These are phyloP conservation scores for Lepidium sativum DNA, from an alignment of 345 rosid species.

Conservation along the genomic window DNA sequence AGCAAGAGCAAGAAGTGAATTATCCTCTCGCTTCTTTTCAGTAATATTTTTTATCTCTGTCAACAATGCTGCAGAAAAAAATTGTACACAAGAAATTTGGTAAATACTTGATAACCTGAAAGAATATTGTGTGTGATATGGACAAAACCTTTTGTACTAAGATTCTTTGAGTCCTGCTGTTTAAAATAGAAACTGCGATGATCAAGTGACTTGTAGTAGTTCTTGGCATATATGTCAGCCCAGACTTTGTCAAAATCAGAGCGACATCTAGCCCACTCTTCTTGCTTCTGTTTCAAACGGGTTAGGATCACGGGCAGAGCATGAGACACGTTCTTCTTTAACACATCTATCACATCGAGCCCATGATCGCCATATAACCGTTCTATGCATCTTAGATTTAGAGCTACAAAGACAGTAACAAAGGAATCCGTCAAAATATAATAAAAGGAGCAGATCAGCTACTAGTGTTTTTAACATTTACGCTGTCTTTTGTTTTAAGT, in stretches of 20 bases:
- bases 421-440: not conserved
- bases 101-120: not conserved
- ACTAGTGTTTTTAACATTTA: not conserved
- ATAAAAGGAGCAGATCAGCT: not conserved
- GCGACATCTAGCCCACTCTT: constrained; percentile 90
- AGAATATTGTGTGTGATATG: not conserved
- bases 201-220: constrained; percentile 85
- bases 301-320: constrained; percentile 80
- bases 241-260: constrained; percentile 85
- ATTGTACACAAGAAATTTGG: not conserved
- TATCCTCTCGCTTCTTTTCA: constrained; percentile 65
- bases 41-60: constrained; percentile 75
- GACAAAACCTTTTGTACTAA: constrained; percentile 66
- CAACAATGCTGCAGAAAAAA: constrained; percentile 49
- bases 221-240: constrained; percentile 90
- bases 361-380: constrained; percentile 90
- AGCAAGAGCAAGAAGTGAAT: constrained; percentile 62
- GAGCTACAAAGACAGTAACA: constrained; percentile 42
- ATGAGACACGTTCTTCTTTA: constrained; percentile 67
- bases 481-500: not conserved
- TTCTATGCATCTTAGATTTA: constrained; percentile 80
- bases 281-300: constrained; percentile 93
- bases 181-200: constrained; percentile 93
- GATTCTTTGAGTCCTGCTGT: constrained; percentile 88
- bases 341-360: constrained; percentile 81